Conservation (phyloP, 2,329 filamentous ascomycete species). For the Taxawa tesnikishii region DNA sequence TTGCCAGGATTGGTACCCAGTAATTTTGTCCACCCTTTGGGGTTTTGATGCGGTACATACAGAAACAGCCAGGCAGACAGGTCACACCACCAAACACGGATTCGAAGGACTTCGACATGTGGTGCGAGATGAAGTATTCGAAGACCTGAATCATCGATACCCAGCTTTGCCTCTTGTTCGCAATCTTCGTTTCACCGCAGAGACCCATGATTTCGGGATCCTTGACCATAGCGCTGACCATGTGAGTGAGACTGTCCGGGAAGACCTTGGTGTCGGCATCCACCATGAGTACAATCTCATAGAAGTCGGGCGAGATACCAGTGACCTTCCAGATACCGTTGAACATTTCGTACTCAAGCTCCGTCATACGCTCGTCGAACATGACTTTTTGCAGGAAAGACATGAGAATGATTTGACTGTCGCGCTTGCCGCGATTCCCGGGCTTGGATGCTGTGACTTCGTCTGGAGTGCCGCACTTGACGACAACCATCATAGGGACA, state of each 20-base stretch:
- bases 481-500: constrained; percentile 92
- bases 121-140: constrained; percentile 98
- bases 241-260: constrained; percentile 94
- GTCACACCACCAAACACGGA: constrained; percentile 98
- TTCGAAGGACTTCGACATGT: constrained; percentile 93
- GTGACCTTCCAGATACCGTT: constrained; percentile 98
- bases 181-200: constrained; percentile 98
- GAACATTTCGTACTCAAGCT: constrained; percentile 99
- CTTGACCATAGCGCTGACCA: constrained; percentile 98
- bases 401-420: constrained; percentile 98
- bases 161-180: constrained; percentile 92
- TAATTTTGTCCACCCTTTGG: constrained; percentile 98
- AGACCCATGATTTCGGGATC: constrained; percentile 99
- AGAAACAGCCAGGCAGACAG: constrained; percentile 96
- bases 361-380: constrained; percentile 99
- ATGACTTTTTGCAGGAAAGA: constrained; percentile 99
- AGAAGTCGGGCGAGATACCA: constrained; percentile 95
- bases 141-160: constrained; percentile 98
- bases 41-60: constrained; percentile 99
- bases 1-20: constrained; percentile 97
- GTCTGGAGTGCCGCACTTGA: constrained; percentile 89
- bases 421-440: constrained; percentile 94
- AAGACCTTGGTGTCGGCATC: constrained; percentile 99
- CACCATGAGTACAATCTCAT: constrained; percentile 97
- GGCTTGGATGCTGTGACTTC: constrained; percentile 75